phyloP scores from a whole-genome alignment of 257 asterid species.

The Pogostemon cablin region DNA sequence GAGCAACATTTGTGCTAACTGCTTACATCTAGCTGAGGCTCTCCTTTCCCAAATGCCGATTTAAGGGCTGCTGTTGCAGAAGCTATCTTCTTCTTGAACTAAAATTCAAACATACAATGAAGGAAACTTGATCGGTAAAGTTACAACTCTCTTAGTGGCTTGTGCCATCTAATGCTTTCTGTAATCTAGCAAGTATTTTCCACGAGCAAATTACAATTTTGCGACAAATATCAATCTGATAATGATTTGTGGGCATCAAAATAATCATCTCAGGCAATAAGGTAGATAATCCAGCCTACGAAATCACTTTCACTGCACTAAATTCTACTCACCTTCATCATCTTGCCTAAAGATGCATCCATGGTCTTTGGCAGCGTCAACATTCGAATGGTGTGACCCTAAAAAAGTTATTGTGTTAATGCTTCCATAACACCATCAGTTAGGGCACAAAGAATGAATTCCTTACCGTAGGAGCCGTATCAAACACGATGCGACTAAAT shows the following conservation, averaged over 20 bases:
- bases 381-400: constrained; percentile 83
- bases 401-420: constrained; percentile 26
- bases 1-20: not conserved
- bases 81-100: constrained; percentile 69
- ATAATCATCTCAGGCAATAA: not conserved
- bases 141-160: not conserved
- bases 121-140: constrained; percentile 20
- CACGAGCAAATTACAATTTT: no score
- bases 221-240: not conserved
- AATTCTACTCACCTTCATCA: constrained; percentile 52
- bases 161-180: no score
- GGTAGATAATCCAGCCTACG: not conserved
- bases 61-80: constrained; percentile 71
- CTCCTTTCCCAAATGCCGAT: constrained; percentile 62
- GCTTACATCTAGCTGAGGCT: constrained; percentile 57
- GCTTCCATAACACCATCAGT: constrained; percentile 22
- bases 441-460: constrained; percentile 27
- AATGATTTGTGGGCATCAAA: not conserved
- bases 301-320: constrained; percentile 1
- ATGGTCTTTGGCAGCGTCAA: constrained; percentile 73
- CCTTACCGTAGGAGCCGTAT: constrained; percentile 81
- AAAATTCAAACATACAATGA: constrained; percentile 30
- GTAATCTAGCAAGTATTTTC: no score
- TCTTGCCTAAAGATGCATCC: constrained; percentile 72
- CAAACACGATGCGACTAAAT: constrained; percentile 69